phyloP scores from a whole-genome alignment of 2,329 filamentous ascomycete species.

The Arthrinium puccinioides region DNA sequence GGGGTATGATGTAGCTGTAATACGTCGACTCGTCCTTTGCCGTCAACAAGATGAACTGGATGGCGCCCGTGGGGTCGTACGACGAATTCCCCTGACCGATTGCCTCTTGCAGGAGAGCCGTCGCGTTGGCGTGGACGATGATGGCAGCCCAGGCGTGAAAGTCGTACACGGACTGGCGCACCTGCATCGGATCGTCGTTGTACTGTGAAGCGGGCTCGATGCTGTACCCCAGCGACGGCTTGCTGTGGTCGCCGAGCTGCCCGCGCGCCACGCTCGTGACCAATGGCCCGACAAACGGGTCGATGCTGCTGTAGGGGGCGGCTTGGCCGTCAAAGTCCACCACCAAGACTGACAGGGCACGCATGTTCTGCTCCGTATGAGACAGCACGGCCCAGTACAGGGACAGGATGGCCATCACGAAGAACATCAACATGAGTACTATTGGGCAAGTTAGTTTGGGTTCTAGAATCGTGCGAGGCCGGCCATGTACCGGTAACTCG shows the following conservation, averaged over 20 bases:
- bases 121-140: slow-evolving; percentile 56
- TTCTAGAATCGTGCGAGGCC: background rate
- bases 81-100: slow-evolving; percentile 45
- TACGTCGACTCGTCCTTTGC: slow-evolving; percentile 50
- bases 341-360: slow-evolving; percentile 44
- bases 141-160: slow-evolving; percentile 54
- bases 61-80: slow-evolving; percentile 53
- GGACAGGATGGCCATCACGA: slow-evolving; percentile 48
- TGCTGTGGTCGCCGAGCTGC: slow-evolving; percentile 27
- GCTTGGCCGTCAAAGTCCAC: slow-evolving; percentile 56
- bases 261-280: slow-evolving; percentile 37
- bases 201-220: slow-evolving; percentile 42
- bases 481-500: background rate
- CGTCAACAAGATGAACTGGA: slow-evolving; percentile 48
- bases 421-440: slow-evolving; percentile 44
- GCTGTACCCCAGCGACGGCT: slow-evolving; percentile 40
- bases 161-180: slow-evolving; percentile 52
- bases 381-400: slow-evolving; percentile 56
- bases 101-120: slow-evolving; percentile 46
- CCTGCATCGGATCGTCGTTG: slow-evolving; percentile 45
- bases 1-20: slow-evolving; percentile 44
- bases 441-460: background rate
- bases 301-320: slow-evolving; percentile 39
- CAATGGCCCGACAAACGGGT: slow-evolving; percentile 48
- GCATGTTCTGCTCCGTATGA: slow-evolving; percentile 38